Percentiles rank a stretch among this genome's conserved stretches.
These are phyloP conservation scores for Pogostemon cablin DNA, from an alignment of 257 asterid genomes.

Conservation along the genomic window DNA sequence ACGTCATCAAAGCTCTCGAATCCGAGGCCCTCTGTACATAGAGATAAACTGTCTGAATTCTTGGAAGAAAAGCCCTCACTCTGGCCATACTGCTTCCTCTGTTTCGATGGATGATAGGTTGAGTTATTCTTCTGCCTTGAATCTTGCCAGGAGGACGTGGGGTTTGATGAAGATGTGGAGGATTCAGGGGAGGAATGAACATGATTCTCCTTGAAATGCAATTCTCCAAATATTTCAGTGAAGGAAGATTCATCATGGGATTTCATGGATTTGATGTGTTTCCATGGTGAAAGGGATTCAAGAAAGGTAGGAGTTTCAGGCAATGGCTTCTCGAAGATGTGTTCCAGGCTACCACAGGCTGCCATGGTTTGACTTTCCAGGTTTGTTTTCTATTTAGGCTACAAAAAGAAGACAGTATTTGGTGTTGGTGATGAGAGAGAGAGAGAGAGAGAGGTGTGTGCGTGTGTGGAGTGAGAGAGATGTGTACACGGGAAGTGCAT, in stretches of 20 bases:
- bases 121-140: constrained; percentile 4
- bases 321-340: constrained; percentile 73
- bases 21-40: constrained; percentile 88
- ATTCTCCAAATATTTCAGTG: constrained; percentile 68
- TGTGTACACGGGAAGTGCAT: constrained; percentile 46
- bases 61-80: constrained; percentile 57
- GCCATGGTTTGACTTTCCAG: constrained; percentile 51
- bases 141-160: neutral
- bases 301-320: constrained; percentile 58
- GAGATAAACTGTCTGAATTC: constrained; percentile 64
- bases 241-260: constrained; percentile 48
- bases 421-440: neutral
- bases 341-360: constrained; percentile 79
- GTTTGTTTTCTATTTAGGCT: neutral
- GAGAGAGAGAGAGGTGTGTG: constrained; percentile 3
- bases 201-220: constrained; percentile 57
- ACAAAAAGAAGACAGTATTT: neutral
- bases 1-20: constrained; percentile 86
- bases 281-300: constrained; percentile 76
- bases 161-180: constrained; percentile 26
- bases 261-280: constrained; percentile 49
- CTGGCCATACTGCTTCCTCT: constrained; percentile 38
- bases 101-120: constrained; percentile 14
- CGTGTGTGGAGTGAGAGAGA: constrained; percentile 28
- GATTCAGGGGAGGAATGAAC: constrained; percentile 6